These are phyloP conservation scores for Backusella circina DNA, from an alignment of 192 early-diverging fungal species.

Conservation along the genomic window DNA sequence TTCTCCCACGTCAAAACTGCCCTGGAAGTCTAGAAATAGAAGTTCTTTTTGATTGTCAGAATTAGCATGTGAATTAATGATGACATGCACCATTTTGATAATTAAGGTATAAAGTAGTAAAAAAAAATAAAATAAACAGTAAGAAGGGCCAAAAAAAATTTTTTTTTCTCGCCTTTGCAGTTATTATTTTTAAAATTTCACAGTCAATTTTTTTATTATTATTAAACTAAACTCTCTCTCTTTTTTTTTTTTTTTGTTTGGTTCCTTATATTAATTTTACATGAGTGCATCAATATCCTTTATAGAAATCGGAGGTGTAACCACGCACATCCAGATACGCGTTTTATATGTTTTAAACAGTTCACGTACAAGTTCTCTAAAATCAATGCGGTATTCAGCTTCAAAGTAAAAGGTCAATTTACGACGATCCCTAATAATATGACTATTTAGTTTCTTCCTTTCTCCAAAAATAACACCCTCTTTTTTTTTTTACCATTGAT, in stretches of 20 bases:
- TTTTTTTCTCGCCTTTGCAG: neutral
- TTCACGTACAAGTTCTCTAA: conserved; percentile 92
- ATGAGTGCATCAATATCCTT: neutral
- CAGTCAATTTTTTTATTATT: neutral
- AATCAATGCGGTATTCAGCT: conserved; percentile 94
- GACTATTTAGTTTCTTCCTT: neutral
- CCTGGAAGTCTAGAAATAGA: conserved; percentile 28
- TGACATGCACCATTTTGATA: neutral
- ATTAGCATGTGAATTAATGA: neutral
- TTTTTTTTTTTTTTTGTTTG: neutral
- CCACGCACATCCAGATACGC: conserved; percentile 86
- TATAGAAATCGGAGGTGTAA: conserved; percentile 4
- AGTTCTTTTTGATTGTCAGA: conserved; percentile 10
- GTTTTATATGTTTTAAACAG: conserved; percentile 98
- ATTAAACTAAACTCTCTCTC: neutral
- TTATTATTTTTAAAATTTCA: neutral
- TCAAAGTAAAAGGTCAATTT: conserved; percentile 98
- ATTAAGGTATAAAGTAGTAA: neutral
- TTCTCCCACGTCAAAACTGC: conserved; percentile 14
- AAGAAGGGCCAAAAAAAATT: neutral
- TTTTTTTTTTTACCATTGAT: conserved; percentile 74
- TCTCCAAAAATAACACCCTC: neutral
- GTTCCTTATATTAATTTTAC: neutral
- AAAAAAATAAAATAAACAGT: neutral
- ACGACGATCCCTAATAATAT: conserved; percentile 74